These are phyloP conservation scores for Boeremia lycopersici DNA, from an alignment of 2,329 filamentous ascomycete species.

Conservation along the genomic window DNA sequence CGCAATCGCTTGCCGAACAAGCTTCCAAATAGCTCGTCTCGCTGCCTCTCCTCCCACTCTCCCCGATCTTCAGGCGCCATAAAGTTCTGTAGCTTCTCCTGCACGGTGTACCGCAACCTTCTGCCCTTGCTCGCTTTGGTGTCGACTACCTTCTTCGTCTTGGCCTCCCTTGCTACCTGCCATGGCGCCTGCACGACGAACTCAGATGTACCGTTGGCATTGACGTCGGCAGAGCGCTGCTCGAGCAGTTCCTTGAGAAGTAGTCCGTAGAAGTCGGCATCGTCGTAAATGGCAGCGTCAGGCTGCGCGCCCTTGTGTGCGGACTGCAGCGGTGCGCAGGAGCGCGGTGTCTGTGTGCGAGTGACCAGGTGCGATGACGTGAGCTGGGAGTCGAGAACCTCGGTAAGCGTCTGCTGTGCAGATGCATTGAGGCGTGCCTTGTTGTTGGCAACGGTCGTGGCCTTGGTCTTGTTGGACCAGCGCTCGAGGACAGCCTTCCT, in stretches of 20 bases:
- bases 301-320: slow-evolving; percentile 38
- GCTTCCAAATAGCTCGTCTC: slow-evolving; percentile 66
- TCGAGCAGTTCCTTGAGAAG: slow-evolving; percentile 93
- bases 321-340: slow-evolving; percentile 75
- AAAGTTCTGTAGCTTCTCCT: slow-evolving; percentile 97
- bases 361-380: slow-evolving; percentile 70
- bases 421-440: slow-evolving; percentile 65
- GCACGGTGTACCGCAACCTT: slow-evolving; percentile 91
- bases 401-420: slow-evolving; percentile 67
- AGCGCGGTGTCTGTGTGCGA: slow-evolving; percentile 73
- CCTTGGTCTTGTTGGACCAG: slow-evolving; percentile 83
- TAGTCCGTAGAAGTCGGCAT: slow-evolving; percentile 92
- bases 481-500: slow-evolving; percentile 80
- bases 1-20: slow-evolving; percentile 55
- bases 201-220: slow-evolving; percentile 53
- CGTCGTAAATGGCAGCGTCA: slow-evolving; percentile 74
- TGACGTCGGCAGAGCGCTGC: slow-evolving; percentile 74
- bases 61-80: slow-evolving; percentile 90
- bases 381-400: slow-evolving; percentile 72
- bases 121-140: slow-evolving; percentile 94
- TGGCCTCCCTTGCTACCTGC: slow-evolving; percentile 75
- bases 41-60: slow-evolving; percentile 78
- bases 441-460: slow-evolving; percentile 57
- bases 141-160: slow-evolving; percentile 85
- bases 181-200: slow-evolving; percentile 56